Conservation (phyloP, 768 basidiomycete genomes). For the Boletus pseudopeckii region DNA sequence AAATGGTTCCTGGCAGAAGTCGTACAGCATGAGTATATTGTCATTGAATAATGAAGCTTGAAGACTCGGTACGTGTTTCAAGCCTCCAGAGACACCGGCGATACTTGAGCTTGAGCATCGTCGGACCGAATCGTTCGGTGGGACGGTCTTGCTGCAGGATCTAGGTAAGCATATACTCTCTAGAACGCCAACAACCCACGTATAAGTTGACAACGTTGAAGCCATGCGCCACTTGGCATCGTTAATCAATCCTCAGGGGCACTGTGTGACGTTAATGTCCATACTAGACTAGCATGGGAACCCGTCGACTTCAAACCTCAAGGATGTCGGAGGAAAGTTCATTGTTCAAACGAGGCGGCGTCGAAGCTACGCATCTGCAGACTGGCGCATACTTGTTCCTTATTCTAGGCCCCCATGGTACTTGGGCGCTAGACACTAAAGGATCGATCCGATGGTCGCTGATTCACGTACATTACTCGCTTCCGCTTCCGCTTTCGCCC, state of each 20-base stretch:
- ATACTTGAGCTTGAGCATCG: too few relatives aligned
- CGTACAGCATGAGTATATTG: too few relatives aligned
- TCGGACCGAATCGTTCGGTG: not conserved
- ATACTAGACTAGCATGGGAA: not conserved
- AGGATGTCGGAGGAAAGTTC: not conserved
- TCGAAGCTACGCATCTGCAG: not conserved
- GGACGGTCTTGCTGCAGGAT: not conserved
- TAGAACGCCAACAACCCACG: not conserved
- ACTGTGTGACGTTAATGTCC: not conserved
- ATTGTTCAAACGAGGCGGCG: not conserved
- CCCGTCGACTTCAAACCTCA: not conserved
- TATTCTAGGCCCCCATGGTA: not conserved
- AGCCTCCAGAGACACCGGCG: not conserved
- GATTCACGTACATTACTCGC: not conserved
- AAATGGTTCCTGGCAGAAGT: too few relatives aligned
- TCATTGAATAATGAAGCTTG: too few relatives aligned
- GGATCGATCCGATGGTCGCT: not conserved
- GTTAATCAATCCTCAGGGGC: not conserved
- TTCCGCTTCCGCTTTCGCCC: not conserved
- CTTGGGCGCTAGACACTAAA: not conserved
- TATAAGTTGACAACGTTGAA: not conserved
- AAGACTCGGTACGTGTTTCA: not conserved
- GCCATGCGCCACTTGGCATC: not conserved
- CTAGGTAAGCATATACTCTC: not conserved
- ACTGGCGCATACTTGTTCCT: not conserved